These are phyloP conservation scores for Aspergillus wentii DNA, from an alignment of 495 filamentous ascomycete species.

Conservation along the genomic window DNA sequence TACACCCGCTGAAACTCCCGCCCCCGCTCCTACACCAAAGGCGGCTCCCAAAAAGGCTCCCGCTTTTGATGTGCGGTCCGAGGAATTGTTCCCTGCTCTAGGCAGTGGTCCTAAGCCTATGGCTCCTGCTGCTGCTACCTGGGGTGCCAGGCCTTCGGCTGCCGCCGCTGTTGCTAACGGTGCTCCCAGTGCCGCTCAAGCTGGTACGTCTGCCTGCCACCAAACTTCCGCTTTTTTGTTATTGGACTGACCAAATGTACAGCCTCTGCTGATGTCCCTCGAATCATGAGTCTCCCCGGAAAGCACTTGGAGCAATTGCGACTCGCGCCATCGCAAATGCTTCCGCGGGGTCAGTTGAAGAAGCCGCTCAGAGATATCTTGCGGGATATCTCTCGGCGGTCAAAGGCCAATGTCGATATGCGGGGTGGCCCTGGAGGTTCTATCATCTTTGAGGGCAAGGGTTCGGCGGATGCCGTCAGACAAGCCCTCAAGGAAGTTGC, in stretches of 20 bases:
- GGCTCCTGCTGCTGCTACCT: conserved; percentile 59
- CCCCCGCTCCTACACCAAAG: conserved; percentile 22
- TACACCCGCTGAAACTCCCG: conserved; percentile 14
- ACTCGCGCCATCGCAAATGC: conserved; percentile 66
- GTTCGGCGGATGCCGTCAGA: conserved; percentile 69
- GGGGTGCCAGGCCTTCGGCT: conserved; percentile 55
- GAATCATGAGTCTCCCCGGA: conserved; percentile 66
- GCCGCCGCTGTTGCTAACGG: conserved; percentile 60
- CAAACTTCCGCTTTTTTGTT: no score
- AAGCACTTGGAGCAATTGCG: conserved; percentile 71
- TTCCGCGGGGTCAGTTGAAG: conserved; percentile 70
- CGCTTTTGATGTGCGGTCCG: conserved; percentile 72
- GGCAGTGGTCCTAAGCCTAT: conserved; percentile 65
- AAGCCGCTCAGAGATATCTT: conserved; percentile 75
- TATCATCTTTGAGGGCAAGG: conserved; percentile 74
- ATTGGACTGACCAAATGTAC: no score
- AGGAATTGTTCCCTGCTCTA: conserved; percentile 85
- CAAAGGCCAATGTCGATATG: conserved; percentile 79
- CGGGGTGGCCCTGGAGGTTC: conserved; percentile 59
- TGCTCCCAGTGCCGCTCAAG: conserved; percentile 38
- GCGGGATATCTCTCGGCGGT: conserved; percentile 80
- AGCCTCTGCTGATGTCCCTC: conserved; percentile 45
- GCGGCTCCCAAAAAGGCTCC: conserved; percentile 40
- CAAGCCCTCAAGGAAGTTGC: conserved; percentile 84
- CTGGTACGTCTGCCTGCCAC: no score